These are phyloP conservation scores for Pythium scleroteichum DNA, from an alignment of 352 stramenopile genomes.

Conservation along the genomic window DNA sequence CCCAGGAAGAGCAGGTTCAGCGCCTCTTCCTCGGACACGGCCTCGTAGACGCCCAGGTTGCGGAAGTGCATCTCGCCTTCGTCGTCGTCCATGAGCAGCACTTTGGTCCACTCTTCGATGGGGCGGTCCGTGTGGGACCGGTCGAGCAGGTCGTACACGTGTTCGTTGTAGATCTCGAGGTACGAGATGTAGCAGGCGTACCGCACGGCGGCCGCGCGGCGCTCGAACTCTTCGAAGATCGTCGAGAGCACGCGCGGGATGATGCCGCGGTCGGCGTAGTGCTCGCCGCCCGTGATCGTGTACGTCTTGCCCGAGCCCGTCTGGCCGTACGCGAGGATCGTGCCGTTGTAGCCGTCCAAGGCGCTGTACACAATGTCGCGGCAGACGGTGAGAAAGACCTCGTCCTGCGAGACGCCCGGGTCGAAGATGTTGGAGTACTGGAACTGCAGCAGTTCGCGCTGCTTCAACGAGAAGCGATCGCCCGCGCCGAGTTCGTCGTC, in stretches of 20 bases:
- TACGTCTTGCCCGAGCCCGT: constrained; percentile 88
- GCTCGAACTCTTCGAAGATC: constrained; percentile 89
- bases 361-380: constrained; percentile 75
- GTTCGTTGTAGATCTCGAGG: constrained; percentile 97
- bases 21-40: constrained; percentile 90
- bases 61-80: constrained; percentile 81
- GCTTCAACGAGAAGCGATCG: constrained; percentile 63
- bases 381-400: constrained; percentile 71
- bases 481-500: constrained; percentile 34
- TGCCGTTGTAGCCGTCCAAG: constrained; percentile 89
- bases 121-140: constrained; percentile 72
- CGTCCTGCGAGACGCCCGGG: constrained; percentile 59
- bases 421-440: constrained; percentile 75
- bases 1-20: constrained; percentile 95
- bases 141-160: constrained; percentile 93
- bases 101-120: constrained; percentile 82
- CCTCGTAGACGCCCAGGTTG: constrained; percentile 81
- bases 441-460: constrained; percentile 72
- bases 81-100: constrained; percentile 76
- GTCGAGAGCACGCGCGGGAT: constrained; percentile 93
- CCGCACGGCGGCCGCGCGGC: constrained; percentile 40
- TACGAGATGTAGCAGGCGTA: constrained; percentile 94
- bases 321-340: constrained; percentile 90
- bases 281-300: constrained; percentile 84
- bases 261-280: constrained; percentile 94